Evolutionary conservation across 2,329 filamentous ascomycete genomes (phyloP).

Genomic region (Corinectria fuckeliana): DNA sequence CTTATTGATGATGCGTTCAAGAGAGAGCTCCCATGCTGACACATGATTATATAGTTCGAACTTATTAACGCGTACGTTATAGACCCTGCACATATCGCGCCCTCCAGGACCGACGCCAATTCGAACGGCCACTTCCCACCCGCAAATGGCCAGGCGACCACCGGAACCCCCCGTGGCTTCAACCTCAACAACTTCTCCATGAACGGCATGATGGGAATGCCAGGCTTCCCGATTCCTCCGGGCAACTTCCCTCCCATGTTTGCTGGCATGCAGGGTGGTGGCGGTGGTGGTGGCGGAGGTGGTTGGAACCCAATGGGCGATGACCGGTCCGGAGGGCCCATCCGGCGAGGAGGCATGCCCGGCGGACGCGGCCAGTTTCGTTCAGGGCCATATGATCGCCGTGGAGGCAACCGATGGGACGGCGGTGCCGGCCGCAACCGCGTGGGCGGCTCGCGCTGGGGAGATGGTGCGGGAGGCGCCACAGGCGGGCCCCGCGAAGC

Average conservation of each 20-base stretch:
- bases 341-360: slow-evolving; percentile 69
- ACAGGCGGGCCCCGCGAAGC: slow-evolving; percentile 88
- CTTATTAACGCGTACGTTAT: slow-evolving; percentile 94
- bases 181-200: slow-evolving; percentile 77
- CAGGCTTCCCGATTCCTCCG: slow-evolving; percentile 61
- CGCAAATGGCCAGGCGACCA: slow-evolving; percentile 74
- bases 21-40: not conserved
- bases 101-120: slow-evolving; percentile 90
- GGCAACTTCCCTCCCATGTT: slow-evolving; percentile 62
- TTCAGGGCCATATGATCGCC: slow-evolving; percentile 76
- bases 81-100: slow-evolving; percentile 92
- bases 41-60: slow-evolving; percentile 65
- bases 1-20: slow-evolving; percentile 43
- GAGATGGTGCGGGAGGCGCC: slow-evolving; percentile 77
- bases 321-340: slow-evolving; percentile 69
- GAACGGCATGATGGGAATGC: slow-evolving; percentile 65
- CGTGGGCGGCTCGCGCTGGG: slow-evolving; percentile 66
- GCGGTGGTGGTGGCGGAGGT: too few relatives aligned
- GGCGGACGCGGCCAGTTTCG: slow-evolving; percentile 63
- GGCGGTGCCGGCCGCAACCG: slow-evolving; percentile 56
- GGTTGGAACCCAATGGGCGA: slow-evolving; percentile 60
- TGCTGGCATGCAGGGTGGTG: slow-evolving; percentile 54
- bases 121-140: slow-evolving; percentile 95
- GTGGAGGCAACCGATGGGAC: slow-evolving; percentile 62
- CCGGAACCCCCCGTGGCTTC: slow-evolving; percentile 91